These are phyloP conservation scores for Aleurites moluccanus DNA, from an alignment of 441 rosid genomes.

Conservation along the genomic window DNA sequence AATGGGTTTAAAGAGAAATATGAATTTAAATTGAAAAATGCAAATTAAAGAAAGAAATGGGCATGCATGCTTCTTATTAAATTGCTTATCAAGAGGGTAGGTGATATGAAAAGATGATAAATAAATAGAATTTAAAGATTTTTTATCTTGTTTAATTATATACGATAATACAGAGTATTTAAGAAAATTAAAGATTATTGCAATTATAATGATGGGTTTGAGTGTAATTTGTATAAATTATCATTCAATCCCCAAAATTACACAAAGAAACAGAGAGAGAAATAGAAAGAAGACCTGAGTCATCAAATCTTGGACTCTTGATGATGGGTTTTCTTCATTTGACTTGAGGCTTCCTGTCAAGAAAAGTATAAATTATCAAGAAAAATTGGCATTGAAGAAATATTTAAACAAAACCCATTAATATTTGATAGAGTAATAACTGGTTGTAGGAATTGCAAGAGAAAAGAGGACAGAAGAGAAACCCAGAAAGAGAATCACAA, in stretches of 20 bases:
- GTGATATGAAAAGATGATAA: not conserved
- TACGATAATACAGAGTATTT: no score
- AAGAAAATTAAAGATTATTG: not conserved
- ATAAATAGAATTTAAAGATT: not conserved
- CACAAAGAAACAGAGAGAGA: not conserved
- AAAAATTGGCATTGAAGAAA: not conserved
- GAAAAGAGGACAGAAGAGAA: constrained; percentile 41
- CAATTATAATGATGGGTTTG: not conserved
- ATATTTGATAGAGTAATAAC: constrained; percentile 28
- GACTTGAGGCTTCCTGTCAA: constrained; percentile 45
- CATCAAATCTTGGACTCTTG: constrained; percentile 28
- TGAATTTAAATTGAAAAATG: not conserved
- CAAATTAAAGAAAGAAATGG: not conserved
- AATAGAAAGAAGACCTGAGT: constrained; percentile 38
- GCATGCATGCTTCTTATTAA: not conserved
- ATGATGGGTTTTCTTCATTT: constrained; percentile 21
- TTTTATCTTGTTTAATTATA: not conserved
- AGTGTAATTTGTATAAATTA: not conserved
- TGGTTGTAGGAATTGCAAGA: constrained; percentile 46
- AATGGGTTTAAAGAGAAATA: not conserved
- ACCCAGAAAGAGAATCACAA: constrained; percentile 37
- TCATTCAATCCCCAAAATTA: not conserved
- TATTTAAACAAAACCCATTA: not conserved
- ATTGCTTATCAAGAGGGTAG: not conserved
- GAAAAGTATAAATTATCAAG: not conserved